phyloP scores from a whole-genome alignment of 495 filamentous ascomycete genomes.

The Cetradonia linearis region DNA sequence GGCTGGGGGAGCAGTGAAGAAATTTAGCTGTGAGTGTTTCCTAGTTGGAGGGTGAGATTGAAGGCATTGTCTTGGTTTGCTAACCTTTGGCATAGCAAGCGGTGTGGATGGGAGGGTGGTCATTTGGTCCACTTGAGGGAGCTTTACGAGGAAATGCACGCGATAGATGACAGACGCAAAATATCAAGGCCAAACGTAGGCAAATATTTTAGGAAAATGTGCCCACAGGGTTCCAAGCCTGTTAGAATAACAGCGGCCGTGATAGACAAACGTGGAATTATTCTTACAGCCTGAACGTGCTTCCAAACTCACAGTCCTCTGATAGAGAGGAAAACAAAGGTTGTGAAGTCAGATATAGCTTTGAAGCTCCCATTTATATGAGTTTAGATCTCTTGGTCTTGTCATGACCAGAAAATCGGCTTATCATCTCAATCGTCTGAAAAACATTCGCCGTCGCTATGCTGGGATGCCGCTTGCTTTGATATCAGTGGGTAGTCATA shows the following conservation, averaged over 20 bases:
- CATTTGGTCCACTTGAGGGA: slow-evolving; percentile 46
- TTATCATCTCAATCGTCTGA: background rate
- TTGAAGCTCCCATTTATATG: background rate
- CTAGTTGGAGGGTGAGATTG: background rate
- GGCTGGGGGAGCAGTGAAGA: slow-evolving; percentile 50
- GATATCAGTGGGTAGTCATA: background rate
- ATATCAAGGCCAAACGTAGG: background rate
- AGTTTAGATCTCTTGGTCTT: background rate
- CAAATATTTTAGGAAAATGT: background rate
- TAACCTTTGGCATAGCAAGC: slow-evolving; percentile 53
- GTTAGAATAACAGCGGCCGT: background rate
- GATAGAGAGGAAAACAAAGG: background rate
- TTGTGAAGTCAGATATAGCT: background rate
- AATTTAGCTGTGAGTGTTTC: slow-evolving; percentile 74
- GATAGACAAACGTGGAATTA: background rate
- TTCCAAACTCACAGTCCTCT: background rate
- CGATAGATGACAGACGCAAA: background rate
- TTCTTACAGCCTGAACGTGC: background rate
- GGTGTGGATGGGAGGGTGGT: slow-evolving; percentile 93
- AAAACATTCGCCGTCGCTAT: background rate
- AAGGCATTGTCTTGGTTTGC: slow-evolving; percentile 19
- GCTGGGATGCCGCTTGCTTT: background rate
- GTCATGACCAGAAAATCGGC: background rate
- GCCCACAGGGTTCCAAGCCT: background rate
- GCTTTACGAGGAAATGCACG: slow-evolving; percentile 18